phyloP scores from a whole-genome alignment of 1,139 yeast genomes.

The Geotrichum macrosporum region DNA sequence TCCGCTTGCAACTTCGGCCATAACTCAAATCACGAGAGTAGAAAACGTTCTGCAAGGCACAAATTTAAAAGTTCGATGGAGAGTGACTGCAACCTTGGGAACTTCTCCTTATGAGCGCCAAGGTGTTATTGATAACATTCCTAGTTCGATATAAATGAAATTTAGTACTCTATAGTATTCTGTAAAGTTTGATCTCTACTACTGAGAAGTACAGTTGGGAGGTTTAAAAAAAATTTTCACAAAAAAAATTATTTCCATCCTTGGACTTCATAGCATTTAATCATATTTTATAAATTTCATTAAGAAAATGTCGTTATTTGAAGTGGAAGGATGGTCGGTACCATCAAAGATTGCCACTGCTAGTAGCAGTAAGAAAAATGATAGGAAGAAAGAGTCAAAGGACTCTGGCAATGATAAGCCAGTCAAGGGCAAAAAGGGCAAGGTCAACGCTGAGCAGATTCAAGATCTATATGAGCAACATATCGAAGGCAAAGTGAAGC shows the following conservation, averaged over 20 bases:
- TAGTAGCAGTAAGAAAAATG: constrained; percentile 15
- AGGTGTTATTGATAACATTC: constrained; percentile 25
- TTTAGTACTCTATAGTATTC: neutral
- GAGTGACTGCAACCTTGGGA: constrained; percentile 53
- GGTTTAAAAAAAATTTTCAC: constrained; percentile 1
- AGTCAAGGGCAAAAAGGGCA: constrained; percentile 17
- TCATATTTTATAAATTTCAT: neutral
- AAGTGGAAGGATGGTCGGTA: constrained; percentile 76
- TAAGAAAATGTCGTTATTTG: constrained; percentile 39
- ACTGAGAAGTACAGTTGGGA: too few relatives aligned
- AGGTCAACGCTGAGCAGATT: constrained; percentile 22
- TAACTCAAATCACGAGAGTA: constrained; percentile 58
- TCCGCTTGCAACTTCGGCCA: constrained; percentile 50
- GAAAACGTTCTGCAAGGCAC: constrained; percentile 44
- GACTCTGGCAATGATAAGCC: constrained; percentile 18
- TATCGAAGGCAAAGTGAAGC: constrained; percentile 15
- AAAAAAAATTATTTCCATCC: neutral
- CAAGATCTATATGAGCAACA: constrained; percentile 17
- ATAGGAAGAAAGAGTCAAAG: constrained; percentile 24
- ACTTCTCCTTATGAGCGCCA: constrained; percentile 24
- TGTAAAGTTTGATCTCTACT: too few relatives aligned
- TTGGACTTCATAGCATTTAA: neutral
- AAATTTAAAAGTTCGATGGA: constrained; percentile 72
- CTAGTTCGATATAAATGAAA: constrained; percentile 1
- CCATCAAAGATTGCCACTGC: constrained; percentile 48